A percentile compares a stretch with the other conserved stretches of the same genome.
phyloP scores from a whole-genome alignment of 441 rosid genomes.

The Gossypium aridum region DNA sequence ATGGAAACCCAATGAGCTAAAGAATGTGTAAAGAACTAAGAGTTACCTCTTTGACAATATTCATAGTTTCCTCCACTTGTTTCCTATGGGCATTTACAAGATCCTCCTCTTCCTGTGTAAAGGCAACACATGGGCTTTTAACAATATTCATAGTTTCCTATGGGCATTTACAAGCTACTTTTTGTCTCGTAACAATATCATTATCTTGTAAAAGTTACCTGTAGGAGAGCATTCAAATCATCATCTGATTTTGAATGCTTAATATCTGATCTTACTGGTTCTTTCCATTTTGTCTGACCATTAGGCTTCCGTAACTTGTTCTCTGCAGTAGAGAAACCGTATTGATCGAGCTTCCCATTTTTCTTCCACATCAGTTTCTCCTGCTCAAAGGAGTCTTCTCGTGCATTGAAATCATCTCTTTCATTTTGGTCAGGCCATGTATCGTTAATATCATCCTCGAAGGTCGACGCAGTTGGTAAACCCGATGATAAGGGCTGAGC shows the following conservation, averaged over 20 bases:
- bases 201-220: constrained; percentile 24
- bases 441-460: constrained; percentile 60
- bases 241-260: constrained; percentile 36
- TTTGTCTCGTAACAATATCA: background rate
- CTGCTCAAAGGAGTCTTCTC: constrained; percentile 60
- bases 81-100: constrained; percentile 67
- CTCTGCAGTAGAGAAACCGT: constrained; percentile 32
- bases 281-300: constrained; percentile 48
- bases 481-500: constrained; percentile 55
- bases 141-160: background rate
- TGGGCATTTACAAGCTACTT: background rate
- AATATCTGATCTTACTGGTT: constrained; percentile 31
- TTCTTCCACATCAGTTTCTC: constrained; percentile 71
- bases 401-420: constrained; percentile 63
- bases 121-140: background rate
- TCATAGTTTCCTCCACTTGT: constrained; percentile 71
- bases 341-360: constrained; percentile 56
- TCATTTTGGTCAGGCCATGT: constrained; percentile 75
- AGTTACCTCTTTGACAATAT: constrained; percentile 64
- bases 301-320: constrained; percentile 51
- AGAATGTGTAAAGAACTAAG: background rate
- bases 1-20: background rate
- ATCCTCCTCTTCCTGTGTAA: constrained; percentile 66
- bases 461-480: constrained; percentile 47
- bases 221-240: constrained; percentile 52